Evolutionary conservation across 805 yeast genomes (phyloP).

Genomic region (Blastobotrys terrestris): DNA sequence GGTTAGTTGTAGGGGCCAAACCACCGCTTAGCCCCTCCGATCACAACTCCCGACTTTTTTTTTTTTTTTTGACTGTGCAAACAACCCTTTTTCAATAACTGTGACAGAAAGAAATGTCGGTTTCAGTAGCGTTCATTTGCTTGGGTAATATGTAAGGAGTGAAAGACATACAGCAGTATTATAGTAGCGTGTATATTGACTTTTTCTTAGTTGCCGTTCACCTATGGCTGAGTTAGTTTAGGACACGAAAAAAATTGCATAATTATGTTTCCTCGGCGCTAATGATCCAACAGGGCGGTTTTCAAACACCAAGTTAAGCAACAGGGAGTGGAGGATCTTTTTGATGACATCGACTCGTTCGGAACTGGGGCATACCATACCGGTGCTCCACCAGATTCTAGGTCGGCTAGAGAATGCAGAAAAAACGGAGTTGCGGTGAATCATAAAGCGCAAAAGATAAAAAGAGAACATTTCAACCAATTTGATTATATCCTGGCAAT

Average conservation of each 20-base stretch:
- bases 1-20: no score
- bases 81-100: no score
- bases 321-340: constrained; percentile 38
- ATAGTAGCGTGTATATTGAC: no score
- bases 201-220: constrained; percentile 89
- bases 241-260: not conserved
- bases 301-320: constrained; percentile 59
- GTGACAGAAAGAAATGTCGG: not conserved
- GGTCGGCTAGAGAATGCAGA: constrained; percentile 64
- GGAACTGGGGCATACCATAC: constrained; percentile 84
- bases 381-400: constrained; percentile 75
- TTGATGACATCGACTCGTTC: constrained; percentile 68
- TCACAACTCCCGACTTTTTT: not conserved
- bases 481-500: constrained; percentile 57
- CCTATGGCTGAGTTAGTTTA: constrained; percentile 81
- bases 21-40: not conserved
- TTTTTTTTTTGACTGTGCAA: no score
- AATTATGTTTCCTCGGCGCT: constrained; percentile 5
- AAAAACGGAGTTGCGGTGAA: constrained; percentile 66
- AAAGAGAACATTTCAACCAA: constrained; percentile 55
- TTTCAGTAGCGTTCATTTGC: constrained; percentile 77
- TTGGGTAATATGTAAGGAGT: constrained; percentile 71
- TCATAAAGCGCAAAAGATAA: constrained; percentile 72
- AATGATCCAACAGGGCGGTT: constrained; percentile 45
- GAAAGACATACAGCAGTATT: not conserved